These are phyloP conservation scores for Starmerella davenportii DNA, from an alignment of 805 yeast genomes.

Conservation along the genomic window DNA sequence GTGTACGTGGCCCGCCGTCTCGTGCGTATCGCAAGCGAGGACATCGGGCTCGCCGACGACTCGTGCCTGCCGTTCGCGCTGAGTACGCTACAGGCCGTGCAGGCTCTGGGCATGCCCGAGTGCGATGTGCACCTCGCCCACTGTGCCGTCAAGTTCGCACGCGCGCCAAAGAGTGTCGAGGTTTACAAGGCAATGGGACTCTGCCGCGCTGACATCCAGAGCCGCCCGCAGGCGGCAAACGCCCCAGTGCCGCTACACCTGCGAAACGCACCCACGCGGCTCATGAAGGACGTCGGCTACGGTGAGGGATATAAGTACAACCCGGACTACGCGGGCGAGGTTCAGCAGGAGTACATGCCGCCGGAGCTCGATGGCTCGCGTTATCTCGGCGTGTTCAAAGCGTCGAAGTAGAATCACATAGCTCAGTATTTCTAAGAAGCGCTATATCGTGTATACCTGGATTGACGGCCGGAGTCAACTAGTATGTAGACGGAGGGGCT, in stretches of 20 bases:
- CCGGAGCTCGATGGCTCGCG: conserved; percentile 21
- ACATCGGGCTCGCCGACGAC: conserved; percentile 73
- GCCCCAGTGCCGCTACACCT: conserved; percentile 52
- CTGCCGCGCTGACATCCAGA: conserved; percentile 40
- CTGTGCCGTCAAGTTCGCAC: conserved; percentile 77
- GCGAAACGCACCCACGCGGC: conserved; percentile 82
- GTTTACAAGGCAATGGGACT: conserved; percentile 64
- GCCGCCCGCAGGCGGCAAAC: conserved; percentile 40
- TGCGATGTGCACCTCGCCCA: conserved; percentile 79
- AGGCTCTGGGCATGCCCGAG: conserved; percentile 87
- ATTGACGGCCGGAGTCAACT: no score
- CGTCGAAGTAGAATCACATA: background rate
- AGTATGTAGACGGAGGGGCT: no score
- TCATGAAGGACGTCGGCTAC: conserved; percentile 82
- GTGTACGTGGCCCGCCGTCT: conserved; percentile 73
- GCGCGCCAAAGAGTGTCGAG: conserved; percentile 71
- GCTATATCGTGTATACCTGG: no score
- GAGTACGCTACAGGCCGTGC: conserved; percentile 70
- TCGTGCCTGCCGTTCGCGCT: conserved; percentile 71
- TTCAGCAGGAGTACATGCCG: conserved; percentile 55
- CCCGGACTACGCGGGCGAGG: conserved; percentile 64
- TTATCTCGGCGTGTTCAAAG: conserved; percentile 11
- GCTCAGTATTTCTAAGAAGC: background rate
- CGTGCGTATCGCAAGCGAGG: conserved; percentile 92
- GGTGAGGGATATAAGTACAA: conserved; percentile 75